Percentiles rank a stretch among this genome's conserved stretches.
These are phyloP conservation scores for Dictyostelium intermedium DNA, from an alignment of 78 protist genomes.

Conservation along the genomic window DNA sequence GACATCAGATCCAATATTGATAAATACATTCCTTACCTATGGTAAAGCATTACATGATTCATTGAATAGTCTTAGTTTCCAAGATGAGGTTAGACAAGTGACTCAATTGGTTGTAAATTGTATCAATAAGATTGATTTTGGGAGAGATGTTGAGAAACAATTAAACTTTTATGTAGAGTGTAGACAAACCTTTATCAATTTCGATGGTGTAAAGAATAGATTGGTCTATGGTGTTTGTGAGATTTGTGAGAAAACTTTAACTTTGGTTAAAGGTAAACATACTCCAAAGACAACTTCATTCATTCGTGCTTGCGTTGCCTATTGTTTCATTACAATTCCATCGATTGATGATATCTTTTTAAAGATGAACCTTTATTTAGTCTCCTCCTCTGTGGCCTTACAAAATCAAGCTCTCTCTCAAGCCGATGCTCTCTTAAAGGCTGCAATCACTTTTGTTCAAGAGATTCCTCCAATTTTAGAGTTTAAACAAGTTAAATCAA, in stretches of 20 bases:
- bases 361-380: conserved; percentile 79
- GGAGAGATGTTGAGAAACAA: conserved; percentile 86
- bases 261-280: conserved; percentile 82
- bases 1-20: conserved; percentile 79
- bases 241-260: conserved; percentile 65
- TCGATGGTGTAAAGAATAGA: conserved; percentile 83
- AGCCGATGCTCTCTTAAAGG: conserved; percentile 88
- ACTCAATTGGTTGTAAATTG: conserved; percentile 69
- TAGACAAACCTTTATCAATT: conserved; percentile 80
- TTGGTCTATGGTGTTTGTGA: conserved; percentile 68
- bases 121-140: conserved; percentile 80
- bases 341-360: conserved; percentile 81
- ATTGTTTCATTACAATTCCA: conserved; percentile 89
- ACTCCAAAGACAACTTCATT: conserved; percentile 84
- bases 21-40: conserved; percentile 80
- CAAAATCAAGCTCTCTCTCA: conserved; percentile 87
- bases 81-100: conserved; percentile 88
- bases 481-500: conserved; percentile 33
- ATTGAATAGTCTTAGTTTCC: conserved; percentile 70
- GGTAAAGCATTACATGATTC: conserved; percentile 88
- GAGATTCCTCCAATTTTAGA: conserved; percentile 78
- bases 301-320: conserved; percentile 88
- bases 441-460: conserved; percentile 83
- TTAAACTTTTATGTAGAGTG: conserved; percentile 90
- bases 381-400: conserved; percentile 63